phyloP scores from a whole-genome alignment of 148 eudicot species.

The Vaccinium darrowii region DNA sequence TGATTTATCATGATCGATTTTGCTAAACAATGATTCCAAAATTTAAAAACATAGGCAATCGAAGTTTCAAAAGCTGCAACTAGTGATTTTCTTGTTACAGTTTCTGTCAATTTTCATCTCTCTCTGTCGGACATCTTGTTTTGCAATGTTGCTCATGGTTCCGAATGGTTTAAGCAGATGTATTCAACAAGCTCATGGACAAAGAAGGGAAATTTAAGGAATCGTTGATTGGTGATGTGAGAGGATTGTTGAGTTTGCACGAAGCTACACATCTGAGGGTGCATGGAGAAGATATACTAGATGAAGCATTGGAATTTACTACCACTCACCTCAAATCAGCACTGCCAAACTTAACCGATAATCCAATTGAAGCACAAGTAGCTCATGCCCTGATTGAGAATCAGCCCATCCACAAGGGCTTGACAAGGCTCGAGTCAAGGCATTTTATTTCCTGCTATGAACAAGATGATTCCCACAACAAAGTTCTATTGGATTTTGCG shows the following conservation, averaged over 20 bases:
- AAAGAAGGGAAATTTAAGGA: conserved; percentile 12
- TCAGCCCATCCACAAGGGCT: conserved; percentile 37
- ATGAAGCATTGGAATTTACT: conserved; percentile 35
- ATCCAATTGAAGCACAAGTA: conserved; percentile 32
- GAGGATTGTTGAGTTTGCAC: conserved; percentile 18
- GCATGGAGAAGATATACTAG: conserved; percentile 31
- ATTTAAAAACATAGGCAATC: too few species aligned
- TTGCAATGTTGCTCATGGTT: background rate
- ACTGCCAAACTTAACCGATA: background rate
- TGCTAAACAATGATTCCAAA: too few species aligned
- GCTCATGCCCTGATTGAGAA: conserved; percentile 30
- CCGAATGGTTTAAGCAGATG: conserved; percentile 19
- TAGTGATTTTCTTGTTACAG: too few species aligned
- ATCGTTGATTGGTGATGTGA: background rate
- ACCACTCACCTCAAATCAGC: conserved; percentile 21
- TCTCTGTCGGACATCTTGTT: too few species aligned
- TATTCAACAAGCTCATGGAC: conserved; percentile 11
- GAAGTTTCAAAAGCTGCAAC: too few species aligned
- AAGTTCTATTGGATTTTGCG: conserved; percentile 39
- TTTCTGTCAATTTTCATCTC: background rate
- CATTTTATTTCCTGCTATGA: conserved; percentile 43
- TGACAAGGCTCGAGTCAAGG: conserved; percentile 44
- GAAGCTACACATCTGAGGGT: conserved; percentile 34
- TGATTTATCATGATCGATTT: too few species aligned
- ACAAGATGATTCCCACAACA: conserved; percentile 29